A percentile compares a stretch with the other conserved stretches of the same genome.
These are phyloP conservation scores for Kluyveromyces sp. DNA, from an alignment of 1,139 yeast genomes.

Conservation along the genomic window DNA sequence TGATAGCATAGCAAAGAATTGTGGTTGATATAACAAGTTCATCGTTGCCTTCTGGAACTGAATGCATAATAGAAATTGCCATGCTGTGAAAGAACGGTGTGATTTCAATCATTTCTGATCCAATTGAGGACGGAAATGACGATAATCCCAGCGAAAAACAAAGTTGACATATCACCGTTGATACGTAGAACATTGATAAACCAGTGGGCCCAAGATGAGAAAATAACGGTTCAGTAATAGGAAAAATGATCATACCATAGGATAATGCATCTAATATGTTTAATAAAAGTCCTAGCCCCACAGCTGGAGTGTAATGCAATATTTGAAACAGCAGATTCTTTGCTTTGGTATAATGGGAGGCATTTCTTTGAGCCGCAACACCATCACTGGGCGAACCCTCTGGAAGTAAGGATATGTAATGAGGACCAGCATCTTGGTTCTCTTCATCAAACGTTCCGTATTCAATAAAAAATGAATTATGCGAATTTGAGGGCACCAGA, in stretches of 20 bases:
- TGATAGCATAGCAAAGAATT: slow-evolving; percentile 72
- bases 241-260: slow-evolving; percentile 96
- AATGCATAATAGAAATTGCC: slow-evolving; percentile 65
- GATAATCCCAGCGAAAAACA: slow-evolving; percentile 88
- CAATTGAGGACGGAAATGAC: slow-evolving; percentile 81
- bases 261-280: slow-evolving; percentile 90
- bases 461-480: slow-evolving; percentile 5
- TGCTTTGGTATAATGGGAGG: background rate
- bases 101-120: slow-evolving; percentile 97
- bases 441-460: slow-evolving; percentile 11
- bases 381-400: slow-evolving; percentile 2
- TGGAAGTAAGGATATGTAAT: slow-evolving; percentile 7
- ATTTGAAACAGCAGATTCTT: slow-evolving; percentile 11
- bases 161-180: slow-evolving; percentile 80
- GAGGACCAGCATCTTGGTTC: slow-evolving; percentile 11
- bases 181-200: slow-evolving; percentile 85
- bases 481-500: slow-evolving; percentile 4
- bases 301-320: slow-evolving; percentile 42
- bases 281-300: slow-evolving; percentile 71
- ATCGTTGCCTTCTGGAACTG: slow-evolving; percentile 43
- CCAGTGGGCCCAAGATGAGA: slow-evolving; percentile 81
- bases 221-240: slow-evolving; percentile 74
- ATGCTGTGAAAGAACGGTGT: slow-evolving; percentile 96
- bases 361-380: slow-evolving; percentile 7
- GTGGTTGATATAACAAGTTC: slow-evolving; percentile 79